These are phyloP conservation scores for Gymnopilus dilepis DNA, from an alignment of 768 basidiomycete genomes.

Conservation along the genomic window DNA sequence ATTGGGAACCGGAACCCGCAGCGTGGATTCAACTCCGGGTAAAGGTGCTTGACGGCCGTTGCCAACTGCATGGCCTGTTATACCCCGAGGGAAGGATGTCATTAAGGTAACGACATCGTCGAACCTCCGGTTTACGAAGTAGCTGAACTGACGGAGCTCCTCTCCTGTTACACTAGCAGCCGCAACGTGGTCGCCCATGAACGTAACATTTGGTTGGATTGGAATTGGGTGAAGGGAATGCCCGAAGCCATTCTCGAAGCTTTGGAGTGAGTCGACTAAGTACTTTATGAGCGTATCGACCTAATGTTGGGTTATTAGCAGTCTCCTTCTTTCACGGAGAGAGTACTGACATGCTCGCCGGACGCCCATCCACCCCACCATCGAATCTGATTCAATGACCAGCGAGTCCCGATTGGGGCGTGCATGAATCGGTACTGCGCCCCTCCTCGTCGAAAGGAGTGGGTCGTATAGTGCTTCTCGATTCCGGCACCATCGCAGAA, in stretches of 20 bases:
- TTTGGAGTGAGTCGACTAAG: slow-evolving; percentile 38
- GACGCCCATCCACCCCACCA: slow-evolving; percentile 53
- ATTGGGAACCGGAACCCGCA: too few relatives aligned
- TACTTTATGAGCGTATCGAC: slow-evolving; percentile 42
- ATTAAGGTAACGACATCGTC: not conserved
- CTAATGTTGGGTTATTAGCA: slow-evolving; percentile 7
- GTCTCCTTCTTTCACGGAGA: not conserved
- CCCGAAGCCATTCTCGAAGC: slow-evolving; percentile 34
- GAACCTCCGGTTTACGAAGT: slow-evolving; percentile 10
- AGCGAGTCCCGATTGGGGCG: slow-evolving; percentile 38
- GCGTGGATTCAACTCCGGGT: not conserved
- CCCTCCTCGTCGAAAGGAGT: slow-evolving; percentile 41
- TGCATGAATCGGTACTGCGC: slow-evolving; percentile 45
- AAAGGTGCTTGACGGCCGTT: too few relatives aligned
- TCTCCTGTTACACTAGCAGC: slow-evolving; percentile 19
- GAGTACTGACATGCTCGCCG: slow-evolving; percentile 37
- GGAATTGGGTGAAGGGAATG: slow-evolving; percentile 34
- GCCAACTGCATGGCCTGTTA: not conserved
- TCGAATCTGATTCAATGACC: slow-evolving; percentile 37
- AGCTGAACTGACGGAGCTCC: slow-evolving; percentile 23
- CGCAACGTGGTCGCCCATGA: slow-evolving; percentile 33
- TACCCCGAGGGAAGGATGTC: too few relatives aligned
- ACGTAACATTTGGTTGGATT: slow-evolving; percentile 24
- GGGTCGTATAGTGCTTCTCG: slow-evolving; percentile 35
- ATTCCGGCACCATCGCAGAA: slow-evolving; percentile 32